Base-by-base conservation (phyloP, 306 rosid genomes). In the Dalbergia cultrata region DNA sequence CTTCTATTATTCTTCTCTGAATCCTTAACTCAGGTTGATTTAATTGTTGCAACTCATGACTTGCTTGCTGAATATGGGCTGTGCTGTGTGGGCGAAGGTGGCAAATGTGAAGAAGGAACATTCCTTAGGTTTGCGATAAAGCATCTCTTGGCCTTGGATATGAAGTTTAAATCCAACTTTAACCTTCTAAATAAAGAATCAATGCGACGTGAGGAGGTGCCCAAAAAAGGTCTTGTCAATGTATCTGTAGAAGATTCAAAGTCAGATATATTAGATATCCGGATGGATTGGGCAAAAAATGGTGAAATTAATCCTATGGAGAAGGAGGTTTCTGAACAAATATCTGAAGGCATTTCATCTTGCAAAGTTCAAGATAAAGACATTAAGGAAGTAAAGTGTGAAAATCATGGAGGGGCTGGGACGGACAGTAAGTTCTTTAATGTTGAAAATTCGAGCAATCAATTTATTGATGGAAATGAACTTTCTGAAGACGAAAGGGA, bases 121-220 rank as follows among this genome's bases (percentile, higher is more conserved):
- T 95, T 89, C 87, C 99, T 95, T 81, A 95, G 92, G 84, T 95
- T 93, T 90, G 92, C 99, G 14, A 95, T 95, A 80, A 95, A 95
- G 90, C 98, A 91, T 88, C 94, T 95, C 44, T 74, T 95, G 84
- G 92, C 90, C 77, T 90, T 93, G 89, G 97, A 93, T 90, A 87
- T 91, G 94, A 95, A 92, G 89, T 85, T 91, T 77, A 95, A 95
- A 83, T 87, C 96, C 66, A 85, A 80, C 82, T 66, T 77, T 43
- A 90, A 72, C 84, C 78, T 84, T 60, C 64, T 57, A 67, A 87
- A 81, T 82, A 90, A 88, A 87, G 91, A 95, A 76, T 64, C 67
- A 72, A 72, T 82, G 74, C 88, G 44, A 69, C 61, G 80, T 56
- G 89, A 81, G 47, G 91, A 90, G 85, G 84, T 85, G 35, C 79